These are phyloP conservation scores for Microthlaspi erraticum DNA, from an alignment of 345 rosid species.

Conservation along the genomic window DNA sequence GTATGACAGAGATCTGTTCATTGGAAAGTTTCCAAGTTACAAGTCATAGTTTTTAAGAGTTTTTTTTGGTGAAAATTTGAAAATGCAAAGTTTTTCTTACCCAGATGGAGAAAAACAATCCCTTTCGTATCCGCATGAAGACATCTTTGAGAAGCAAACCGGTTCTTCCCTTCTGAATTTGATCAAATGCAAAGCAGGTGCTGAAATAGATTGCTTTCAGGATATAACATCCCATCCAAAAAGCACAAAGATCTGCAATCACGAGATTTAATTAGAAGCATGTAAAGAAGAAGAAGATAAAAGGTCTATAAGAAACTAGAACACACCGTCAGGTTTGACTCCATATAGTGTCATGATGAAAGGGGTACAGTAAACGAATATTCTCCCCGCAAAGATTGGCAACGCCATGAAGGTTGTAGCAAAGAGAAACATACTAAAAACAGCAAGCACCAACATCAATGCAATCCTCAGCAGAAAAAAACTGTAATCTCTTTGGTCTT, in stretches of 20 bases:
- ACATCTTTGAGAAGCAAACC: conserved; percentile 23
- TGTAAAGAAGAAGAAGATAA: not conserved
- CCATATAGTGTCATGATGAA: conserved; percentile 1
- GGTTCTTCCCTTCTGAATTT: conserved; percentile 27
- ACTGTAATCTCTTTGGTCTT: conserved; percentile 21
- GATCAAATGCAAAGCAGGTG: conserved; percentile 18
- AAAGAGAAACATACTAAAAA: conserved; percentile 21
- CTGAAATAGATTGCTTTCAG: not conserved
- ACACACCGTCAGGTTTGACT: conserved; percentile 26
- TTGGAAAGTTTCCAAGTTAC: conserved; percentile 15
- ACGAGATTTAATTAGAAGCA: not conserved
- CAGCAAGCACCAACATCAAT: conserved; percentile 33
- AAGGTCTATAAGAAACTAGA: conserved; percentile 1
- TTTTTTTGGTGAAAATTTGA: not conserved
- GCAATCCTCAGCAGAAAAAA: conserved; percentile 29
- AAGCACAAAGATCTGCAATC: conserved; percentile 26
- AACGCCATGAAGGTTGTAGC: conserved; percentile 29
- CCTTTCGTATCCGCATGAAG: conserved; percentile 1
- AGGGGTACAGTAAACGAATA: not conserved
- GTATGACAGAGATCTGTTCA: conserved; percentile 32
- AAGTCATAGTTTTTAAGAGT: not conserved
- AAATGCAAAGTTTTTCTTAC: conserved; percentile 21
- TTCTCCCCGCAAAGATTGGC: conserved; percentile 34
- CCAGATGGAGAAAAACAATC: conserved; percentile 26
- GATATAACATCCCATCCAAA: conserved; percentile 26